phyloP scores from a whole-genome alignment of 2,329 filamentous ascomycete species.

The Peltaster fructicola region DNA sequence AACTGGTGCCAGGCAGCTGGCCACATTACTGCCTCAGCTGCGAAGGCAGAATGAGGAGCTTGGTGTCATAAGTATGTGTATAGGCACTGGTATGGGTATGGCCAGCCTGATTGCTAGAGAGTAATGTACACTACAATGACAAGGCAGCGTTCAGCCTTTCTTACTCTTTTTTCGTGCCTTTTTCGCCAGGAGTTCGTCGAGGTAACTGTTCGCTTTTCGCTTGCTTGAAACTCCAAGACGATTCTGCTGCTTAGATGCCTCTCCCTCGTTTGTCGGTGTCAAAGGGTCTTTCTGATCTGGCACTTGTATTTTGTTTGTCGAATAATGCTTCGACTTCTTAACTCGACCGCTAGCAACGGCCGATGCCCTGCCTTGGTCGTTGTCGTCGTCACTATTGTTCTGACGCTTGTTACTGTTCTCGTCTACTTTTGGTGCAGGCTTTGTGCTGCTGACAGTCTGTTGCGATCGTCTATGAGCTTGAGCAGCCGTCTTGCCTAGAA shows the following conservation, averaged over 20 bases:
- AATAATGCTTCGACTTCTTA: no score
- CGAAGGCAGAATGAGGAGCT: constrained; percentile 50
- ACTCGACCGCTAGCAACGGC: no score
- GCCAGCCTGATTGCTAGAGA: constrained; percentile 33
- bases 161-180: constrained; percentile 35
- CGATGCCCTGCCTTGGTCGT: constrained; percentile 10
- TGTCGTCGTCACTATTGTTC: constrained; percentile 21
- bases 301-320: no score
- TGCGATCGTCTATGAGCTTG: constrained; percentile 16
- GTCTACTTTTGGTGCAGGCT: constrained; percentile 4
- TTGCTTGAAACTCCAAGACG: no score
- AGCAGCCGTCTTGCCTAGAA: constrained; percentile 25
- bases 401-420: no score
- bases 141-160: constrained; percentile 12
- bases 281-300: no score
- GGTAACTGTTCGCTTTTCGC: constrained; percentile 30
- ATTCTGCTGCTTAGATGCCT: constrained; percentile 8
- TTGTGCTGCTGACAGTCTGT: constrained; percentile 3
- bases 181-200: constrained; percentile 35
- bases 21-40: constrained; percentile 54
- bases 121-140: constrained; percentile 9
- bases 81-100: constrained; percentile 36
- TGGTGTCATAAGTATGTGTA: constrained; percentile 81
- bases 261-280: no score
- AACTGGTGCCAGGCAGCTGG: constrained; percentile 66